Base-by-base conservation (phyloP, 139 green algal genomes). In the Nannochloris sp. region DNA sequence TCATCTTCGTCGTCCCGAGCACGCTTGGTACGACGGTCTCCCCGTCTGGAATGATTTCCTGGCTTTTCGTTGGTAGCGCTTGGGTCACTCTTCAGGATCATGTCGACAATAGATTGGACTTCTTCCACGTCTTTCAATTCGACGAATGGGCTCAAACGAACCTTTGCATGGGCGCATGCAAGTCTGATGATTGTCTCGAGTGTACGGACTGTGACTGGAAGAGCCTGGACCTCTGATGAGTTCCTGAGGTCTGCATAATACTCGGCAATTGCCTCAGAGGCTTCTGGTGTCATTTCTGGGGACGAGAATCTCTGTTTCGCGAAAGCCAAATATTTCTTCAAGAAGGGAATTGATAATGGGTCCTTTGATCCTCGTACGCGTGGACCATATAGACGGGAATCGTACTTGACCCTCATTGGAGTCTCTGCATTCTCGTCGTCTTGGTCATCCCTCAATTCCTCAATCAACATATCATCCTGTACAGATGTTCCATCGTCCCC, bases 121-220 rank as follows among this genome's bases (percentile, higher is more conserved):
- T 68, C 65, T n/a, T 72, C 65, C 17, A 77, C 70, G 20, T 77
- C 70, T 6, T 43, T 30, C 26, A 46, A 51, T 50, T 77, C 70
- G 43, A 77, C 70, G 13, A 50, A 57, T 12, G 70, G 33, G 40
- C 59, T 70, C n/a, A 77, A 64, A 28, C 70, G 64, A 44, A 77
- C 69, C 73, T 96, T 96, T 65, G 91, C 92, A 58, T 92, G 84
- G 0, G 92, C 90, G n/a, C 88, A 95, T 43, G 91, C 82, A 17
- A 99, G 78, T 37, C 93, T 82, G 70, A 99, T 97, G 68, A 97
- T 85, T 2, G 87, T 96, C 77, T 99, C 93, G 33, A 99, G 81
- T 5, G 82, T 90, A 28, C 93, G 86, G 30, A 82, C 79, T 2
- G 79, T 85, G 23, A 85, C 67, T 6, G 79, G 79, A 57, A 85